Evolutionary conservation across 208 protist genomes (phyloP).

Genomic region (Leishmania braziliensis): DNA sequence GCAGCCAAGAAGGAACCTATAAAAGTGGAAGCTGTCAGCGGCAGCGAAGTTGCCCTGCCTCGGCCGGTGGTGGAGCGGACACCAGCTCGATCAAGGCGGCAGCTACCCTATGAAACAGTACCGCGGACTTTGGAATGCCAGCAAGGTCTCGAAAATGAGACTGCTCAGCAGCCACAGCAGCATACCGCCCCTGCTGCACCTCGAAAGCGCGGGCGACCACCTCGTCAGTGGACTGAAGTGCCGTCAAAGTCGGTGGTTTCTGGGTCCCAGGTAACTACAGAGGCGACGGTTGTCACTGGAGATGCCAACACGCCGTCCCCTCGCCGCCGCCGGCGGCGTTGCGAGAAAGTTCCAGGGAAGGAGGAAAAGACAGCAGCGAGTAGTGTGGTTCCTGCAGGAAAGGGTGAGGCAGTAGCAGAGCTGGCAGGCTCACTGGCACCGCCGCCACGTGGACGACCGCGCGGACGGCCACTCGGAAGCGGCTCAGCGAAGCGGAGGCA

Average conservation of each 20-base stretch:
- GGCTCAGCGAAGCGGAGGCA: not conserved
- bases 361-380: not conserved
- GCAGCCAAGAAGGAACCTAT: not conserved
- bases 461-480: not conserved
- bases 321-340: constrained; percentile 2
- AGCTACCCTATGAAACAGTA: not conserved
- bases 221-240: not conserved
- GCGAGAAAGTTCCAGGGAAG: not conserved
- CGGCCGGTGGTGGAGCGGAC: not conserved
- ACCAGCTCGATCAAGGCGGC: not conserved
- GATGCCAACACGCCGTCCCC: not conserved
- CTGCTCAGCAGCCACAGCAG: not conserved
- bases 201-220: not conserved
- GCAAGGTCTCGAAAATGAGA: not conserved
- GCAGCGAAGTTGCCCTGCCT: not conserved
- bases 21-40: not conserved
- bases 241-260: not conserved
- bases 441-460: not conserved
- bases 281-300: not conserved
- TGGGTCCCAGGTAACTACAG: not conserved
- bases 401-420: not conserved
- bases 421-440: not conserved
- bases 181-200: not conserved
- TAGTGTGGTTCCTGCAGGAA: not conserved
- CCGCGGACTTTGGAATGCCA: not conserved